Percentiles rank a stretch among this genome's conserved stretches.
Conservation (phyloP, 257 asterid genomes). For the Nicotiana knightiana region DNA sequence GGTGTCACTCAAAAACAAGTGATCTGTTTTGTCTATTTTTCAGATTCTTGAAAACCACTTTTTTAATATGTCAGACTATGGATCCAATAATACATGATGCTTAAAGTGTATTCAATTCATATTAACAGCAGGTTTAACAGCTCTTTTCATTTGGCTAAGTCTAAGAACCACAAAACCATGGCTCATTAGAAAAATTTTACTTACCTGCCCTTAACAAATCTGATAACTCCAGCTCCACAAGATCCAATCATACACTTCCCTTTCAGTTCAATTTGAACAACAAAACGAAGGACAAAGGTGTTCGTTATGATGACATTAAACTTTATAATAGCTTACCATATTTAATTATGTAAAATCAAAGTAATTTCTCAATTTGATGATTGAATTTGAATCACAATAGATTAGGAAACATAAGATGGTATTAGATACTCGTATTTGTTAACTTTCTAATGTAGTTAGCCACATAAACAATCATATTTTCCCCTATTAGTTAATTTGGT, state of each 20-base stretch:
- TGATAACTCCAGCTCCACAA: slow-evolving; percentile 20
- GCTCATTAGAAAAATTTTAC: slow-evolving; percentile 42
- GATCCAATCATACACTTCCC: slow-evolving; percentile 41
- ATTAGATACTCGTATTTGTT: no score
- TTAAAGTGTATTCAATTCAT: slow-evolving; percentile 57
- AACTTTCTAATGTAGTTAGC: no score
- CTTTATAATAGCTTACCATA: not conserved
- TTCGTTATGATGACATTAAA: slow-evolving; percentile 37
- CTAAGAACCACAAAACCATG: slow-evolving; percentile 61
- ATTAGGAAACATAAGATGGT: no score
- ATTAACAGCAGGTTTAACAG: slow-evolving; percentile 67
- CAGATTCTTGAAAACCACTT: not conserved
- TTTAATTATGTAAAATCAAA: no score
- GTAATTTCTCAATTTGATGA: no score
- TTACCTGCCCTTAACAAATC: slow-evolving; percentile 53
- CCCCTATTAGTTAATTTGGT: no score
- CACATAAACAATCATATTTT: no score
- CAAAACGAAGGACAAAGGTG: slow-evolving; percentile 69
- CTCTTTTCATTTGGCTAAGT: slow-evolving; percentile 82
- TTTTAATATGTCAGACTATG: not conserved
- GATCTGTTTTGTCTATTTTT: not conserved
- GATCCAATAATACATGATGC: not conserved
- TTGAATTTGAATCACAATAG: no score
- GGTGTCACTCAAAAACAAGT: no score
- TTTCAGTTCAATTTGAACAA: slow-evolving; percentile 54